Evolutionary conservation across 139 green algal genomes (phyloP).

Genomic region (Mychonastes homosphaera): DNA sequence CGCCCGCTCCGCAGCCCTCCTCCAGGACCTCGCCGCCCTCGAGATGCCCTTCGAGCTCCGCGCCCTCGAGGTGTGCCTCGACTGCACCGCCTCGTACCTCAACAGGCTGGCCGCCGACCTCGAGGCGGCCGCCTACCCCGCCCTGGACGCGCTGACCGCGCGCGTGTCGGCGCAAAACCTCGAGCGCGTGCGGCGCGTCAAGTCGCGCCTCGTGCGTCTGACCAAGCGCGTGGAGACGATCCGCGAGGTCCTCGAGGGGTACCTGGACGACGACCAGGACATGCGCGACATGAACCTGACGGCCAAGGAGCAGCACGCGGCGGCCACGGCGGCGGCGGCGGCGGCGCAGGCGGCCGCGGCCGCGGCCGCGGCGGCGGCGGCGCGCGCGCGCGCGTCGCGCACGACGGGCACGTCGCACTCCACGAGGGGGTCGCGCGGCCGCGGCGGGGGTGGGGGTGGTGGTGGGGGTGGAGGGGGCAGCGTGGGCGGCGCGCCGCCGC

Average conservation of each 20-base stretch:
- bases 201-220: slow-evolving; percentile 61
- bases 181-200: slow-evolving; percentile 83
- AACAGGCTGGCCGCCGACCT: slow-evolving; percentile 64
- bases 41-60: slow-evolving; percentile 40
- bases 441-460: too few species aligned
- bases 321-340: too few species aligned
- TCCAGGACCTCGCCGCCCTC: slow-evolving; percentile 9
- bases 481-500: too few species aligned
- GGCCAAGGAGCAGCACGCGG: slow-evolving; percentile 31
- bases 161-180: slow-evolving; percentile 73
- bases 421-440: too few species aligned
- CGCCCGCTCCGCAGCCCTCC: slow-evolving; percentile 4
- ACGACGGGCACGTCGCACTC: too few species aligned
- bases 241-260: slow-evolving; percentile 50
- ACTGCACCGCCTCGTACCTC: slow-evolving; percentile 49
- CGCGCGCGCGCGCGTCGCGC: too few species aligned
- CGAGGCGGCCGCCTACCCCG: slow-evolving; percentile 69
- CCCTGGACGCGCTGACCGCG: slow-evolving; percentile 72
- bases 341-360: too few species aligned
- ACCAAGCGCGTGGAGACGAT: slow-evolving; percentile 51
- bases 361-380: too few species aligned
- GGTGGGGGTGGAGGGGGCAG: too few species aligned
- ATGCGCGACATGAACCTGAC: slow-evolving; percentile 42
- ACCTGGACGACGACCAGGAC: slow-evolving; percentile 55
- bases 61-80: slow-evolving; percentile 40